phyloP scores from a whole-genome alignment of 805 yeast species.

The Metschnikowia drakensbergensis region DNA sequence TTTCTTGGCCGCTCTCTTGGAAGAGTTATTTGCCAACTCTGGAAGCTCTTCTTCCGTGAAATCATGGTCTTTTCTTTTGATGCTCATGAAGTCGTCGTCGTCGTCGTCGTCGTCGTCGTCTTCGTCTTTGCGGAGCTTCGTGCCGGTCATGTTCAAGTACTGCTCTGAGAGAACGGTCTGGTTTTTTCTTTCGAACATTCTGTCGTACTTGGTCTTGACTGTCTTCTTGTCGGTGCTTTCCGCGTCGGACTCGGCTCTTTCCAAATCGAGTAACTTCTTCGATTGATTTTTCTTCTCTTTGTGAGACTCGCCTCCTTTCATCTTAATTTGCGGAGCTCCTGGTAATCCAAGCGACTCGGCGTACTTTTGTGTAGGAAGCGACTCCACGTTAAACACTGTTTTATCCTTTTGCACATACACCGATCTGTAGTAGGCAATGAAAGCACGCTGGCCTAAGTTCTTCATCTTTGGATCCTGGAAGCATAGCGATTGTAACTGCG shows the following conservation, averaged over 20 bases:
- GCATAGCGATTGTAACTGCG: slow-evolving; percentile 84
- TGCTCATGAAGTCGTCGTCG: slow-evolving; percentile 69
- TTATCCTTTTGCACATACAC: slow-evolving; percentile 84
- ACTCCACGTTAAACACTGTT: slow-evolving; percentile 73
- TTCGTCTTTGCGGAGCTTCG: slow-evolving; percentile 20
- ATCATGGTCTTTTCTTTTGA: slow-evolving; percentile 75
- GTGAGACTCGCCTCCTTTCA: slow-evolving; percentile 51
- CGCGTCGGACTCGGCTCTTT: slow-evolving; percentile 51
- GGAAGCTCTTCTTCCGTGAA: slow-evolving; percentile 63
- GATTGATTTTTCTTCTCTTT: slow-evolving; percentile 81
- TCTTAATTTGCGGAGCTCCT: slow-evolving; percentile 90
- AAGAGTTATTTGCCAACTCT: slow-evolving; percentile 58
- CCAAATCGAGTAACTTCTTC: slow-evolving; percentile 57
- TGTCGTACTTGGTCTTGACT: slow-evolving; percentile 83
- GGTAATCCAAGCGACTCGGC: slow-evolving; percentile 91
- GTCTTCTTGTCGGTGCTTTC: slow-evolving; percentile 45
- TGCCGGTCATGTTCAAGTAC: slow-evolving; percentile 68
- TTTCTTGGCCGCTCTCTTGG: slow-evolving; percentile 79
- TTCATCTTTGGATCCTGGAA: slow-evolving; percentile 90
- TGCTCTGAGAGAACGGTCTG: slow-evolving; percentile 90
- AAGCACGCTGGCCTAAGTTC: slow-evolving; percentile 93
- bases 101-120: slow-evolving; percentile 43
- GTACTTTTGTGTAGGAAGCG: slow-evolving; percentile 73
- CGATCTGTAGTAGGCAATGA: slow-evolving; percentile 84
- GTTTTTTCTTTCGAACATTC: slow-evolving; percentile 92